Percentiles rank a stretch among this genome's conserved stretches.
These are phyloP conservation scores for Cladosporium sphaerospermum DNA, from an alignment of 2,329 filamentous ascomycete genomes.

Conservation along the genomic window DNA sequence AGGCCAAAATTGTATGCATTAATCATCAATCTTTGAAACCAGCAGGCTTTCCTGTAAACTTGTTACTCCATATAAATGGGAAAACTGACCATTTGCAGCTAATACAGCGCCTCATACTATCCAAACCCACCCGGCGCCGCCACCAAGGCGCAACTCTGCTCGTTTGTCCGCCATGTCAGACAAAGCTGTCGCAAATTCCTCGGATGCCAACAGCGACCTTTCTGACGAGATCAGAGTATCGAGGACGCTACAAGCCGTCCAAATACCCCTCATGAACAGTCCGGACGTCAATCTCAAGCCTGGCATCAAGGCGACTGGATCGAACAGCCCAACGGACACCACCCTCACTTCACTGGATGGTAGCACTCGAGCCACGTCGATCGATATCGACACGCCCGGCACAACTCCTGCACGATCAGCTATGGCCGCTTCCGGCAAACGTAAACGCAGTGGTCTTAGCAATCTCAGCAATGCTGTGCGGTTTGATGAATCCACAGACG, in stretches of 20 bases:
- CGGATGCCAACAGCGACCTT: slow-evolving; percentile 4
- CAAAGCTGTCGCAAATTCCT: slow-evolving; percentile 3
- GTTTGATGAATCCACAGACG: slow-evolving; percentile 26
- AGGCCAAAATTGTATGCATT: background rate
- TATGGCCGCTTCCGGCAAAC: slow-evolving; percentile 23
- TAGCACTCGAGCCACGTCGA: slow-evolving; percentile 36
- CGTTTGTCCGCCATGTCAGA: background rate
- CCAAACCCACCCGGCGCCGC: background rate
- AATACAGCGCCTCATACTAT: background rate
- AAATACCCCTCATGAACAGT: background rate
- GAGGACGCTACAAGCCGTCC: background rate
- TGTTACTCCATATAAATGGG: background rate
- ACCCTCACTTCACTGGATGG: slow-evolving; percentile 16
- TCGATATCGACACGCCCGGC: slow-evolving; percentile 55
- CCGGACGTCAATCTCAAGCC: background rate
- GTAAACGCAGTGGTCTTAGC: slow-evolving; percentile 28
- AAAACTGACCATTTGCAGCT: background rate
- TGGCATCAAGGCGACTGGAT: background rate
- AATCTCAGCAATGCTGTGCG: slow-evolving; percentile 17
- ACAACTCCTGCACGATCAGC: slow-evolving; percentile 52
- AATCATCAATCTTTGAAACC: no score
- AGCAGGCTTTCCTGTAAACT: no score
- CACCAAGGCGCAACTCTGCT: slow-evolving; percentile 5
- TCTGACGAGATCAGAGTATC: slow-evolving; percentile 15
- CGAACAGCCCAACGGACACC: slow-evolving; percentile 17